Percentiles rank a stretch among this genome's conserved stretches.
phyloP scores from a whole-genome alignment of 768 basidiomycete genomes.

The Amyloporia xantha region DNA sequence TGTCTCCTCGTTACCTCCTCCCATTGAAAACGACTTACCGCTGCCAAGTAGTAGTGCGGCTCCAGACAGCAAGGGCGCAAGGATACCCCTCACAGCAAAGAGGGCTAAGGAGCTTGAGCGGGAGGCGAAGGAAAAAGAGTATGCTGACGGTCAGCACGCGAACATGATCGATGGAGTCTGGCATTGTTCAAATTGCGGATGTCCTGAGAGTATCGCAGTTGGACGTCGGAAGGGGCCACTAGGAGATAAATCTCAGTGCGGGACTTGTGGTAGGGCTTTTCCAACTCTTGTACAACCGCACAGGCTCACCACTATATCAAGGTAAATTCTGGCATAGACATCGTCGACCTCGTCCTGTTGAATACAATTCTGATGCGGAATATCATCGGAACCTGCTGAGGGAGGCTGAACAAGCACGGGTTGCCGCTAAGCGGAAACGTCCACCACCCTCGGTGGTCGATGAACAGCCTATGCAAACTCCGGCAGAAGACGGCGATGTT shows the following conservation, averaged over 20 bases:
- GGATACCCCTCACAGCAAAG: slow-evolving; percentile 46
- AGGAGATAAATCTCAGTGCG: slow-evolving; percentile 87
- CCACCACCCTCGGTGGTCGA: slow-evolving; percentile 42
- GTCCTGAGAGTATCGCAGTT: slow-evolving; percentile 79
- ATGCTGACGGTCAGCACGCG: slow-evolving; percentile 74
- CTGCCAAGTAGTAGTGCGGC: slow-evolving; percentile 24
- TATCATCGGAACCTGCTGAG: slow-evolving; percentile 53
- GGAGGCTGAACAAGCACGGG: slow-evolving; percentile 51
- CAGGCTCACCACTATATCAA: slow-evolving; percentile 28
- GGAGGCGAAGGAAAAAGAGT: slow-evolving; percentile 80
- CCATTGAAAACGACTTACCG: slow-evolving; percentile 57
- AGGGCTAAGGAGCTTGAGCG: slow-evolving; percentile 68
- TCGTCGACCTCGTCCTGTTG: slow-evolving; percentile 70
- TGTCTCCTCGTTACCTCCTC: slow-evolving; percentile 47
- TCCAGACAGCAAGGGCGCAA: slow-evolving; percentile 44
- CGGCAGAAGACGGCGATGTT: slow-evolving; percentile 16
- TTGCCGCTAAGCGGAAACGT: slow-evolving; percentile 50
- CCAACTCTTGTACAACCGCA: too few relatives aligned
- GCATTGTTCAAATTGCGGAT: slow-evolving; percentile 95
- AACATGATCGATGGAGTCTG: slow-evolving; percentile 81
- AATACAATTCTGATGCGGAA: slow-evolving; percentile 71
- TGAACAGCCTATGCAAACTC: slow-evolving; percentile 29
- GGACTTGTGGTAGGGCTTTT: slow-evolving; percentile 78
- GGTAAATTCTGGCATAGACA: slow-evolving; percentile 91
- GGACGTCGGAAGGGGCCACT: slow-evolving; percentile 86